Evolutionary conservation across 2,329 filamentous ascomycete genomes (phyloP), one percentile per base, ranked within the genome.

Genomic region (Aspergillus proliferans): DNA sequence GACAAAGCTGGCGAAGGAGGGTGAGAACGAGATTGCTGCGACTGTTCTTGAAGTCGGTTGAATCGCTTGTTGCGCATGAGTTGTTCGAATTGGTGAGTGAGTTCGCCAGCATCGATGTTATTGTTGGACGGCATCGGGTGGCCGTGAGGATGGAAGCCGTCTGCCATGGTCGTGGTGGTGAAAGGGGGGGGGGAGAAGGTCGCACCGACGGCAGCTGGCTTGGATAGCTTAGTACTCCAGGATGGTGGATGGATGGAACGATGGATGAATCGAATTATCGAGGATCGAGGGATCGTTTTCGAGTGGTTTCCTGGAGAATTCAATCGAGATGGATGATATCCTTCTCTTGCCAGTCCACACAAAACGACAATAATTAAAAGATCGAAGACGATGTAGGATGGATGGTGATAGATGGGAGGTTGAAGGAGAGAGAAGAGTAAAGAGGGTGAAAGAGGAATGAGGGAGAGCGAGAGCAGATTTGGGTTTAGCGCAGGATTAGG

Each of bases 1-100:
- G 54, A 55, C 42, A 51, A 48, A 53, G 64, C 52, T 43, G 64
- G 67, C 30, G 75, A 74, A 38, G 76, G 85, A 33, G 85, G 85
- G 45, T 76, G 74, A 30, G 81, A 78, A 53, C 79, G 76, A 30
- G 84, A 82, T 48, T 77, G 75, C 19, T 21, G 18, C 34, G 76
- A 74, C 34, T 75, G 74, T 57, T 83, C 81, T 60, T 86, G 83
- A 45, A 96, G 78, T 55, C 91, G 87, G 67, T 88, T 91, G 76
- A 95, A 83, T 68, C 90, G 83, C 75, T 88, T 91, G 50, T 87
- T 89, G 67, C 88, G 86, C 64, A 97, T 78, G 52, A 95, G 76
- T 56, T 90, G 86, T 67, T 95, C 88, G 69, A 96, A 96, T 64
- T 89, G 86, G 61, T 86, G 75, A 46, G 87, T 85, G 61, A 97